Base-by-base conservation (phyloP, 2,329 filamentous ascomycete species). In the Dissoconium aciculare region DNA sequence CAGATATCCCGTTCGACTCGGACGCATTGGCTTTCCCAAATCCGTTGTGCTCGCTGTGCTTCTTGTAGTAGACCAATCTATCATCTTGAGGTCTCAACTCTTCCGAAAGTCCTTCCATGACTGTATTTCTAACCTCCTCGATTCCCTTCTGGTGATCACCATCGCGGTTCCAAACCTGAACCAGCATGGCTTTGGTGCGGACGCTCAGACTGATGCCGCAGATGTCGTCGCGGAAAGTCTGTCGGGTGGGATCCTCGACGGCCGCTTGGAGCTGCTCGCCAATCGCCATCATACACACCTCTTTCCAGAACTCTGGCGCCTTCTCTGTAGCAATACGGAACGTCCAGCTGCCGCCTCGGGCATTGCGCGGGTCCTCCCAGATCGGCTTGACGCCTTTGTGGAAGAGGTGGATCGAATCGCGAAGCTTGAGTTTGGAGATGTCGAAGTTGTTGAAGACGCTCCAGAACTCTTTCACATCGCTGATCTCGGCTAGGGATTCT, bases 121-220 rank as follows among this genome's bases (percentile, higher is more conserved):
- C 74, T 28, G 72, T 77, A 39, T 71, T 61, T 28, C 85, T 66
- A 36, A 94, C 67, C 40, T 65, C 70, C 51, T 87, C 74, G 44
- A 89, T 70, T 4, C 83, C 89, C 44, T 70, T 73, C 49, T 81
- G 67, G 57, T 89, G 84, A 37, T 73, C 75, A 13, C 76, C 75
- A 49, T 92, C 79, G 39, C 89, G 81, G 60, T 93, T 89, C 87
- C 87, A 95, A 49, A 95, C 71, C 45, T 80, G 79, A 52, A 94
- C 78, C 40, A 93, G 71, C 53, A 87, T 76, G 16, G 76, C 78
- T 59, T 85, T 92, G 67, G 89, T 91, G 47, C 85, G 77, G 35
- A 87, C 80, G 1, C 79, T 84, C 41, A 89, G 74, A 25, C 80
- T 82, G 27, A 94, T 75, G 30, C 87, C 87, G 53, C 85, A 89